Evolutionary conservation across 2,329 filamentous ascomycete genomes (phyloP).

Genomic region (Dactylonectria macrodidyma): DNA sequence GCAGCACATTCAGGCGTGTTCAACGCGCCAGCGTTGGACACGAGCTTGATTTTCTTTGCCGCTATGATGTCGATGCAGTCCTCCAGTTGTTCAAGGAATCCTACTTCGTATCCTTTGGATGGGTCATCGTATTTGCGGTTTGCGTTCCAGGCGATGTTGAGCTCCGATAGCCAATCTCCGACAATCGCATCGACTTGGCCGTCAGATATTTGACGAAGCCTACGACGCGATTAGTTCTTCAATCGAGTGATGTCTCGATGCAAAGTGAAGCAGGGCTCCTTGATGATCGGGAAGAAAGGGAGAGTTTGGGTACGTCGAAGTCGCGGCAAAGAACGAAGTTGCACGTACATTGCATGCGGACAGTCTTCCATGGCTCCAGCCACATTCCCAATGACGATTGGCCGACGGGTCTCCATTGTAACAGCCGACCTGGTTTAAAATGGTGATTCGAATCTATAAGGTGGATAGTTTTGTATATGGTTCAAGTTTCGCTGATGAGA

Average conservation of each 20-base stretch:
- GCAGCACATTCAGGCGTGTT: conserved; percentile 21
- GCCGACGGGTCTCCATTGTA: conserved; percentile 12
- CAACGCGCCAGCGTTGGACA: conserved; percentile 15
- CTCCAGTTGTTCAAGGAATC: conserved; percentile 14
- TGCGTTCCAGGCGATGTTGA: conserved; percentile 24
- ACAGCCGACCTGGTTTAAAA: background rate
- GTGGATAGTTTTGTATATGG: background rate
- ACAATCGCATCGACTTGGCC: conserved; percentile 16
- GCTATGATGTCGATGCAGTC: conserved; percentile 21
- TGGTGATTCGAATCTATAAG: background rate
- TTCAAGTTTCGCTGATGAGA: background rate
- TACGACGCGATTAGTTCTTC: background rate
- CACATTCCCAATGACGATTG: conserved; percentile 28
- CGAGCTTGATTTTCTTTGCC: conserved; percentile 12
- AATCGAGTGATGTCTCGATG: too few relatives aligned
- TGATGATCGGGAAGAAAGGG: too few relatives aligned
- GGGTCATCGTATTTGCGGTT: conserved; percentile 23
- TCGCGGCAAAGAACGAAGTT: background rate
- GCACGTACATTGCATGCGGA: conserved; percentile 23
- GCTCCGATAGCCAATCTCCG: conserved; percentile 23
- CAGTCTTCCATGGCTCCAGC: conserved; percentile 29
- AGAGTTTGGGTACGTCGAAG: background rate
- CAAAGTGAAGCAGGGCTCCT: too few relatives aligned
- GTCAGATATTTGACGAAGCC: conserved; percentile 16
- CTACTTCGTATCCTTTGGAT: conserved; percentile 20